phyloP scores from a whole-genome alignment of 345 rosid species.

The Salix caprea region DNA sequence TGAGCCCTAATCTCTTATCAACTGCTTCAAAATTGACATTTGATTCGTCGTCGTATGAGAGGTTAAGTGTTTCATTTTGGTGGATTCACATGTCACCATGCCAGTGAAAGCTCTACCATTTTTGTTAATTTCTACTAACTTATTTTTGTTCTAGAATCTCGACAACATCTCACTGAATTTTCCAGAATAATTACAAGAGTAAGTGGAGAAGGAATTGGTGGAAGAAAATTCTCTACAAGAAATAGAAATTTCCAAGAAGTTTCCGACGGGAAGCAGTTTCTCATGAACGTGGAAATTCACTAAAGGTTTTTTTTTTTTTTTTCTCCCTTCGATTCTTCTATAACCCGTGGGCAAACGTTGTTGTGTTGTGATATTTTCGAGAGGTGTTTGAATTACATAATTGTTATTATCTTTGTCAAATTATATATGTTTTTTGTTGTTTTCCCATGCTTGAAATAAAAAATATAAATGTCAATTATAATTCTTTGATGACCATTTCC shows the following conservation, averaged over 20 bases:
- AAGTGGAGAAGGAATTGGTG: too few species aligned
- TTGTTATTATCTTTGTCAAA: not conserved
- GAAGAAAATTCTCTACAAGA: not conserved
- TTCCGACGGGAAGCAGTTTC: not conserved
- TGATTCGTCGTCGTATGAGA: not conserved
- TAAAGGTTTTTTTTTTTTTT: too few species aligned
- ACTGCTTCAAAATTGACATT: not conserved
- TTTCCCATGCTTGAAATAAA: not conserved
- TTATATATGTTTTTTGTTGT: not conserved
- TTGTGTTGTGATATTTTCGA: not conserved
- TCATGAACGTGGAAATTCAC: too few species aligned
- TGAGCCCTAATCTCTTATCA: constrained; percentile 17
- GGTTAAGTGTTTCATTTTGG: constrained; percentile 18
- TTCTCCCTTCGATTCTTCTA: too few species aligned
- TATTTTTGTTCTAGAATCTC: too few species aligned
- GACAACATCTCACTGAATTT: too few species aligned
- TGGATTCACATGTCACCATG: constrained; percentile 3
- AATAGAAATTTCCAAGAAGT: constrained; percentile 1
- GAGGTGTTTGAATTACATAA: not conserved
- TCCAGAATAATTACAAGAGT: too few species aligned
- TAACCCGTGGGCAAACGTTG: too few species aligned
- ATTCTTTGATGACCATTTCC: not conserved
- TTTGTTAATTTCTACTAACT: not conserved
- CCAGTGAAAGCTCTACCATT: not conserved
- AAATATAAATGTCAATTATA: not conserved